Evolutionary conservation across 805 yeast genomes (phyloP).

Genomic region (Starmerella stigmatis): DNA sequence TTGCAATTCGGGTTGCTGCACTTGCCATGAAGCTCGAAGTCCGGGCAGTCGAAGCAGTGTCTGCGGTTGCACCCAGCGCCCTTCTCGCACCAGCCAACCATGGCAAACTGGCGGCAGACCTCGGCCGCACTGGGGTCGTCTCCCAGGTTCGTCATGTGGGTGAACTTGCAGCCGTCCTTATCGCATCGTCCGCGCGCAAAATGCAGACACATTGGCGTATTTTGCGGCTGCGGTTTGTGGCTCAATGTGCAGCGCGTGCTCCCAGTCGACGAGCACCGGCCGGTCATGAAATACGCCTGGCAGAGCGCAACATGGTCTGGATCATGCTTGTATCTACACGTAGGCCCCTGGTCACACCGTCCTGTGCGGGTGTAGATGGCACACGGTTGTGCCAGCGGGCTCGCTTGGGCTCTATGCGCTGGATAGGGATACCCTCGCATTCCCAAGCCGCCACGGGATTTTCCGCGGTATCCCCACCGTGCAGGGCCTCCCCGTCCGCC

Average conservation of each 20-base stretch:
- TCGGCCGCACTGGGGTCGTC: slow-evolving; percentile 30
- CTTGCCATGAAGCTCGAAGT: slow-evolving; percentile 47
- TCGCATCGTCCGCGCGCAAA: slow-evolving; percentile 40
- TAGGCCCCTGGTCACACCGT: slow-evolving; percentile 41
- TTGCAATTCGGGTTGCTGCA: slow-evolving; percentile 49
- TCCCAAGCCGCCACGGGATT: neutral
- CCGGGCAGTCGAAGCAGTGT: slow-evolving; percentile 62
- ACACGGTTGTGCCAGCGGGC: slow-evolving; percentile 22
- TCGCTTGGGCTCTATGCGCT: neutral
- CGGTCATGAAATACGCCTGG: slow-evolving; percentile 36
- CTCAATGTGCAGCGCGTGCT: slow-evolving; percentile 39
- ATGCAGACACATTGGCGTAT: slow-evolving; percentile 50
- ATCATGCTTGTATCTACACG: slow-evolving; percentile 48
- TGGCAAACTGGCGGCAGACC: slow-evolving; percentile 57
- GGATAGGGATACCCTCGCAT: slow-evolving; percentile 2
- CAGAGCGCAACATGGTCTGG: slow-evolving; percentile 46
- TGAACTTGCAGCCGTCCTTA: slow-evolving; percentile 42
- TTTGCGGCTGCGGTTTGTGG: slow-evolving; percentile 49
- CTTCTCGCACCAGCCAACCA: slow-evolving; percentile 56
- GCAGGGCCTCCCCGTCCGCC: neutral
- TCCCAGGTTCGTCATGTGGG: slow-evolving; percentile 37
- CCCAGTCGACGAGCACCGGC: slow-evolving; percentile 38
- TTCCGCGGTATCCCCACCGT: neutral
- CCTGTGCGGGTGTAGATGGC: slow-evolving; percentile 34
- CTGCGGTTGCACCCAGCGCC: slow-evolving; percentile 48